Conservation (phyloP, 2,329 filamentous ascomycete species). For the Diaporthe caulivora region DNA sequence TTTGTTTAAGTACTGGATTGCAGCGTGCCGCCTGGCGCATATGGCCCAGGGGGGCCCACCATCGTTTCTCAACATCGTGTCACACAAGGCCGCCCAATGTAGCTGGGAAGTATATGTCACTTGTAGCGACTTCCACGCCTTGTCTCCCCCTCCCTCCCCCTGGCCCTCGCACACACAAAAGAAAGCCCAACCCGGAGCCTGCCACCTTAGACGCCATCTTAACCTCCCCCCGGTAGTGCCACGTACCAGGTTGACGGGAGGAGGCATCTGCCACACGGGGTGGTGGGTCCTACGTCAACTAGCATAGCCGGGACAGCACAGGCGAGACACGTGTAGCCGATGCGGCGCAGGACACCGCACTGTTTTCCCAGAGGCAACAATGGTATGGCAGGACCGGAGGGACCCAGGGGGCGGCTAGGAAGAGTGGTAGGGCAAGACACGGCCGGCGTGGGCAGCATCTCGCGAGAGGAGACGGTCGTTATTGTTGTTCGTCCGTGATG, state of each 20-base stretch:
- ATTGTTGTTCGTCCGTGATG: background rate
- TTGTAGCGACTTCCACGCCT: conserved; percentile 18
- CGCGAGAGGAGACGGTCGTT: background rate
- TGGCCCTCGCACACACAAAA: background rate
- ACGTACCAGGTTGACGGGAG: conserved; percentile 39
- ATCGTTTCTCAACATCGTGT: background rate
- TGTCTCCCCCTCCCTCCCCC: background rate
- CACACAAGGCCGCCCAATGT: conserved; percentile 7
- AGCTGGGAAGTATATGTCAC: conserved; percentile 30
- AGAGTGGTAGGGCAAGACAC: background rate
- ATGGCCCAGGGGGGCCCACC: conserved; percentile 14
- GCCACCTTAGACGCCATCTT: conserved; percentile 11
- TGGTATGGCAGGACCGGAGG: background rate
- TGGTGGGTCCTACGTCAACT: conserved; percentile 29
- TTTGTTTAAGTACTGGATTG: conserved; percentile 21
- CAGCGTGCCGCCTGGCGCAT: conserved; percentile 36
- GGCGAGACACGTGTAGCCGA: conserved; percentile 35
- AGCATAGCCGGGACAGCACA: conserved; percentile 35
- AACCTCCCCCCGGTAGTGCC: conserved; percentile 25
- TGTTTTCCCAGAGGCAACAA: background rate
- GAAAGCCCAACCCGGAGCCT: conserved; percentile 1
- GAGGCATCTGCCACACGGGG: conserved; percentile 30
- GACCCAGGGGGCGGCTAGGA: too few species aligned
- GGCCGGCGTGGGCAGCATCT: conserved; percentile 10
- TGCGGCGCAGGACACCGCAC: conserved; percentile 2